Evolutionary conservation across 495 filamentous ascomycete genomes (phyloP).

Genomic region (Penicillium argentinense): DNA sequence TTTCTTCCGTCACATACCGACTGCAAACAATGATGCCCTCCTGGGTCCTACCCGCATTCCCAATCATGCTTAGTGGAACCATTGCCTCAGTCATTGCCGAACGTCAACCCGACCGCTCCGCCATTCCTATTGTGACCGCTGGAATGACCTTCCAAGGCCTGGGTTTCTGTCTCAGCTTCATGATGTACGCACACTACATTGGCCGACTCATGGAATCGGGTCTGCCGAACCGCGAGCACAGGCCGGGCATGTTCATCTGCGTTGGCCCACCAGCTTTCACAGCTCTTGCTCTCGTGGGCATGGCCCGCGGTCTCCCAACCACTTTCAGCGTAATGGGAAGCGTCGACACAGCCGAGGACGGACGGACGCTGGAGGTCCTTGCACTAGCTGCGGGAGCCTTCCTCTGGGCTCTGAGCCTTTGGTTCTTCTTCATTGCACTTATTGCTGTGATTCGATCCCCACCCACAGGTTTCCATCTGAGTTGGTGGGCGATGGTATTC

Average conservation of each 20-base stretch:
- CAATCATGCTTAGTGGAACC: slow-evolving; percentile 49
- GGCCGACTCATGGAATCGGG: slow-evolving; percentile 60
- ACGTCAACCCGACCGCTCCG: slow-evolving; percentile 35
- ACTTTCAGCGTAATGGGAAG: slow-evolving; percentile 35
- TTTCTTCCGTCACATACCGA: slow-evolving; percentile 32
- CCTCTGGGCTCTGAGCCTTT: slow-evolving; percentile 68
- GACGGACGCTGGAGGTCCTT: slow-evolving; percentile 44
- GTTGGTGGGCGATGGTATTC: slow-evolving; percentile 54
- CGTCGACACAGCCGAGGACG: slow-evolving; percentile 28
- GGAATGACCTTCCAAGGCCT: slow-evolving; percentile 49
- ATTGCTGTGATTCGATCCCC: slow-evolving; percentile 54
- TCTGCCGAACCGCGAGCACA: slow-evolving; percentile 46
- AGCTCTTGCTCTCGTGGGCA: slow-evolving; percentile 64
- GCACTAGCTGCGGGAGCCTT: slow-evolving; percentile 57
- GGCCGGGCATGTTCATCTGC: slow-evolving; percentile 71
- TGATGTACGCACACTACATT: slow-evolving; percentile 56
- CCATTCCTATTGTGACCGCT: slow-evolving; percentile 44
- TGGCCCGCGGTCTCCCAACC: slow-evolving; percentile 50
- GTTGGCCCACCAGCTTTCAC: slow-evolving; percentile 70
- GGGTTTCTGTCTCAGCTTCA: slow-evolving; percentile 43
- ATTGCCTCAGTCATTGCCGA: slow-evolving; percentile 45
- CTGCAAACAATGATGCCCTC: slow-evolving; percentile 48
- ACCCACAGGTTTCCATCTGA: slow-evolving; percentile 48
- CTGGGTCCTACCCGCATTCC: slow-evolving; percentile 50
- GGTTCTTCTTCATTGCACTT: slow-evolving; percentile 66